Base-by-base conservation (phyloP, 2,329 filamentous ascomycete species). In the Sphaerulina vaccinii region DNA sequence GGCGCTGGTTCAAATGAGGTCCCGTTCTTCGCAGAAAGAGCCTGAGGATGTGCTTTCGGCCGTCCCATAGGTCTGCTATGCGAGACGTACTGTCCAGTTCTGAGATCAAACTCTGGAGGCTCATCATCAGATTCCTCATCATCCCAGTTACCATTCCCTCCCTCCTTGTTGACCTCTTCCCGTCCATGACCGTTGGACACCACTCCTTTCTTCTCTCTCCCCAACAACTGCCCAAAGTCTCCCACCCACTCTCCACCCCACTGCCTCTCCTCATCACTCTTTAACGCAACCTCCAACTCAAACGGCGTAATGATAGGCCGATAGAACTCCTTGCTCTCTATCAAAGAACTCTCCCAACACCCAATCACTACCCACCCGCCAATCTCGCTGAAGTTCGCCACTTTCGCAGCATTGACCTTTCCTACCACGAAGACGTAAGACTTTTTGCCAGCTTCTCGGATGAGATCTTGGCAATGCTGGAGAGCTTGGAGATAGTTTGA, bases 351-450 rank as follows among this genome's bases (percentile, higher is more conserved):
- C 73, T 99, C 93, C 93, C 93, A 99, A 71, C 93, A 99, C 2
- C 93, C 92, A 8, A 99, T 88, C 0, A 97, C 90, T 0, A 97
- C 90, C 93, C 93, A 99, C 13, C 90, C 92, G 37, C 90, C 92
- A 4, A 99, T 83, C 70, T 99, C 93, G 52, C 87, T 83, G 72
- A 99, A 99, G 71, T 99, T 99, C 42, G 93, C 93, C 18, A 99
- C 79, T 70, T 99, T 99, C 32, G 91, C 92, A 0, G 91, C 86
- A 66, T 97, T 99, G 21, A 99, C 78, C 70, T 97, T 97, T 53
- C 93, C 93, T 0, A 99, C 93, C 1, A 99, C 93, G 41, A 99
- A 89, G 1, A 92, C 89, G 70, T 99, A 99, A 68, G 83, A 87
- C 74, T 97, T 99, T 75, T 97, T 97, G 9, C 90, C 91, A 0